Evolutionary conservation across 306 rosid genomes (phyloP).

Genomic region (Purshia tridentata): DNA sequence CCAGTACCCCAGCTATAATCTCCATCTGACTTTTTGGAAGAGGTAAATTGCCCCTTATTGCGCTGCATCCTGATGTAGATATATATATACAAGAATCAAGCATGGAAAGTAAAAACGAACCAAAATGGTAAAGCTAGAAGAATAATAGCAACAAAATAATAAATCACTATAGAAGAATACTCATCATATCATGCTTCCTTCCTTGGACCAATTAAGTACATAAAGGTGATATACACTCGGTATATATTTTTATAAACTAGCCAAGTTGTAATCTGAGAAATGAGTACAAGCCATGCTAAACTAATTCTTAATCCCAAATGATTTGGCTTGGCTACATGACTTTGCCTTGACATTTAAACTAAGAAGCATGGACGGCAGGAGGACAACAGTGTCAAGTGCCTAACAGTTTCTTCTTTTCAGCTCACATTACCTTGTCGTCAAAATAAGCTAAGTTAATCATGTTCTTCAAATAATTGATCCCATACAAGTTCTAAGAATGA

Average conservation of each 20-base stretch:
- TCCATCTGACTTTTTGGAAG: conserved; percentile 85
- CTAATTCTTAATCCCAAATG: not conserved
- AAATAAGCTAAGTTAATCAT: not conserved
- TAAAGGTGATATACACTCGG: not conserved
- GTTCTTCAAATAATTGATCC: not conserved
- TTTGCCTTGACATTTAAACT: not conserved
- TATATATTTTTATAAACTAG: not conserved
- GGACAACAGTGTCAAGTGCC: not conserved
- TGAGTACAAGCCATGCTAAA: not conserved
- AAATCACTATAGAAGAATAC: not conserved
- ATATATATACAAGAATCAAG: conserved; percentile 29
- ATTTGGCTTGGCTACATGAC: not conserved
- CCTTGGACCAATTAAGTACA: not conserved
- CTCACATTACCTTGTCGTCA: not conserved
- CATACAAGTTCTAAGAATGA: not conserved
- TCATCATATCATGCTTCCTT: not conserved
- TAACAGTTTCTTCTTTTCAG: not conserved
- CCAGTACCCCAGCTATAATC: conserved; percentile 53
- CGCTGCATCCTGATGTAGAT: conserved; percentile 80
- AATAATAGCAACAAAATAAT: not conserved
- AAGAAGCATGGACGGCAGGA: not conserved
- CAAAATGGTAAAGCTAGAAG: not conserved
- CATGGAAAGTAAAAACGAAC: conserved; percentile 16
- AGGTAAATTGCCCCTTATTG: conserved; percentile 92
- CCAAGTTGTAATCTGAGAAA: not conserved